Evolutionary conservation across 2,329 filamentous ascomycete species (phyloP).

Genomic region (Arthrobotrys conoides): DNA sequence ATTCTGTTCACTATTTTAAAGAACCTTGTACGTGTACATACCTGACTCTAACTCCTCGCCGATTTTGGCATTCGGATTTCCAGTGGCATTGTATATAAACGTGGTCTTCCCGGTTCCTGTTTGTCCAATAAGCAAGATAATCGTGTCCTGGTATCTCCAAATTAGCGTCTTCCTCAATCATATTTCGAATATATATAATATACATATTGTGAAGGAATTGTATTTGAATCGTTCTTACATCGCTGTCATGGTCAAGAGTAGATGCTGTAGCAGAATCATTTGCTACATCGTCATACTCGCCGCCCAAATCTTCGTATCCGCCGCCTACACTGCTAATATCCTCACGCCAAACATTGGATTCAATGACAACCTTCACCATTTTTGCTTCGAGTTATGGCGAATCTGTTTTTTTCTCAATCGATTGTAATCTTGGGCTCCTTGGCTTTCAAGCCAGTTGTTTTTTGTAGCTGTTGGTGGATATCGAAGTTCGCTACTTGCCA

Average conservation of each 20-base stretch:
- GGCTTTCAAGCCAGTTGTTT: background rate
- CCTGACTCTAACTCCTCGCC: constrained; percentile 7
- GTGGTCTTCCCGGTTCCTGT: constrained; percentile 8
- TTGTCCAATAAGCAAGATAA: constrained; percentile 1
- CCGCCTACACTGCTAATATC: background rate
- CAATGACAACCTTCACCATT: constrained; percentile 1
- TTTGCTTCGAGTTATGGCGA: no score
- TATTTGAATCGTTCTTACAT: constrained; percentile 15
- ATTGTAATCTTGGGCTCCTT: background rate
- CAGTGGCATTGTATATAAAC: constrained; percentile 11
- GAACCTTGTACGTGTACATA: background rate
- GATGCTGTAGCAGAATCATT: background rate
- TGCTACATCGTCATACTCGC: background rate
- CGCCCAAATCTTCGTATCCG: constrained; percentile 1
- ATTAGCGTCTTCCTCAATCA: background rate
- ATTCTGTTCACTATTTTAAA: background rate
- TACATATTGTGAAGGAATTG: no score
- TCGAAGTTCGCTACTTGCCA: background rate
- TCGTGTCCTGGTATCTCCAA: background rate
- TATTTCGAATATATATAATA: no score
- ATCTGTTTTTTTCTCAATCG: background rate
- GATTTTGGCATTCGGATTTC: constrained; percentile 13
- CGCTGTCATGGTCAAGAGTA: background rate
- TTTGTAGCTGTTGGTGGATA: background rate
- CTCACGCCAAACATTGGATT: constrained; percentile 11